Percentiles rank a stretch among this genome's conserved stretches.
These are phyloP conservation scores for Paecilomyces formosus DNA, from an alignment of 2,329 filamentous ascomycete genomes.

Conservation along the genomic window DNA sequence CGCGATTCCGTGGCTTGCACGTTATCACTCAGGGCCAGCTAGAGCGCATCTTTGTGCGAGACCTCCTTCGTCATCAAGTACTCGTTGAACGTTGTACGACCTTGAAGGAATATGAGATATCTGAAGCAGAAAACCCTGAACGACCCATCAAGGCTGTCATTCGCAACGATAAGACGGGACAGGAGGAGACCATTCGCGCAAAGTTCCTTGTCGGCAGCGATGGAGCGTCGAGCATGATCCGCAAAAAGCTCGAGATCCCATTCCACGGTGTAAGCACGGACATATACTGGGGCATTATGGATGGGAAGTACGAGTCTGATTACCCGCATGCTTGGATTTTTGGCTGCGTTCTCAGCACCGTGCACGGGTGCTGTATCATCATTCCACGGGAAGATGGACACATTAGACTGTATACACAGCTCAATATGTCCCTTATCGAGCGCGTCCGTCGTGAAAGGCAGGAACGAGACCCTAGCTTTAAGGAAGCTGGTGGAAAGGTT, in stretches of 20 bases:
- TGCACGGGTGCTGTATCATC: not conserved
- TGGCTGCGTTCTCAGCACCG: not conserved
- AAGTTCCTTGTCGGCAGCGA: not conserved
- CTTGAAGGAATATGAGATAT: not conserved
- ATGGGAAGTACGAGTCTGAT: not conserved
- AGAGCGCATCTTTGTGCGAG: constrained; percentile 29
- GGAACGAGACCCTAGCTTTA: not conserved
- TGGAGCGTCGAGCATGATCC: not conserved
- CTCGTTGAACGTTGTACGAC: constrained; percentile 12
- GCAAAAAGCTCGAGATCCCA: not conserved
- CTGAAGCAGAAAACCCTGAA: not conserved
- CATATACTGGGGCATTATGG: not conserved
- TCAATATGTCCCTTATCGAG: not conserved
- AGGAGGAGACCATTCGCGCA: not conserved
- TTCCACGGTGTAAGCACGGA: not conserved
- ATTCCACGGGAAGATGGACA: not conserved
- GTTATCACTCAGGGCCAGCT: constrained; percentile 31
- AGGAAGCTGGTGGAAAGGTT: not conserved
- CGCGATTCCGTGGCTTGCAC: constrained; percentile 16
- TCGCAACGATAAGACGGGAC: not conserved
- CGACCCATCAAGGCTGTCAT: not conserved
- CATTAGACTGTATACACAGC: not conserved
- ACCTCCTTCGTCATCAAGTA: constrained; percentile 23
- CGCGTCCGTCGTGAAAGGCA: not conserved
- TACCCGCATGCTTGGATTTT: not conserved